These are phyloP conservation scores for Trypanosoma platydactyli DNA, from an alignment of 208 protist species.

Conservation along the genomic window DNA sequence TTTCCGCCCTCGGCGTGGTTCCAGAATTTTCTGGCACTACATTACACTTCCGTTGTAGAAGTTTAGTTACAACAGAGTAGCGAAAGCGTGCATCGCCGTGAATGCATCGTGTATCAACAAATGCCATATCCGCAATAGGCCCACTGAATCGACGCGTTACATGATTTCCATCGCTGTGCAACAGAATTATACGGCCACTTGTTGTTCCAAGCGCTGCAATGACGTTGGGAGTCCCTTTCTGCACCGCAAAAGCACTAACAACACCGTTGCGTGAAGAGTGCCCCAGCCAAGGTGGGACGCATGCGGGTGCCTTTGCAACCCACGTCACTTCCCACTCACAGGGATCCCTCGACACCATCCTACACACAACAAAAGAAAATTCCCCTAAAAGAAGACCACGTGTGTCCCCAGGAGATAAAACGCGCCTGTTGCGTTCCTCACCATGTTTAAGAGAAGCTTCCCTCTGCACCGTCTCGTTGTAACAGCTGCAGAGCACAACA, in stretches of 20 bases:
- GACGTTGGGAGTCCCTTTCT: slow-evolving; percentile 28
- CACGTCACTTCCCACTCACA: slow-evolving; percentile 3
- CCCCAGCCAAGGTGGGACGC: slow-evolving; percentile 47
- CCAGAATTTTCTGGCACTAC: neutral
- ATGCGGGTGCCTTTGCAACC: neutral
- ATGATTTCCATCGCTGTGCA: slow-evolving; percentile 28
- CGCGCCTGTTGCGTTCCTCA: slow-evolving; percentile 9
- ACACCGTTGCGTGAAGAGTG: slow-evolving; percentile 34
- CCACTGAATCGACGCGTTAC: slow-evolving; percentile 53
- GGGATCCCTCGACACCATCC: neutral
- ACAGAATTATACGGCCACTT: slow-evolving; percentile 56
- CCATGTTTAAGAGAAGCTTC: slow-evolving; percentile 7
- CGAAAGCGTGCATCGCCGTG: slow-evolving; percentile 17
- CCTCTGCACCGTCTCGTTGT: slow-evolving; percentile 22
- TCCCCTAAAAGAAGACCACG: slow-evolving; percentile 16
- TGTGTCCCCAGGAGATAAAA: slow-evolving; percentile 18
- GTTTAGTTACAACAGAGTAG: slow-evolving; percentile 33
- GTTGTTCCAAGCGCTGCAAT: slow-evolving; percentile 58
- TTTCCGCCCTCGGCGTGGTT: neutral
- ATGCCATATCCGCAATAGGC: slow-evolving; percentile 67
- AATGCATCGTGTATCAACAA: slow-evolving; percentile 41
- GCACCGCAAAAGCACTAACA: slow-evolving; percentile 59
- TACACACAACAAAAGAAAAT: slow-evolving; percentile 28
- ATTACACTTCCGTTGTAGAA: slow-evolving; percentile 28
- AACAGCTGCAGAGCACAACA: slow-evolving; percentile 40